These are phyloP conservation scores for Termitomyces sp. DNA, from an alignment of 768 basidiomycete species.

Conservation along the genomic window DNA sequence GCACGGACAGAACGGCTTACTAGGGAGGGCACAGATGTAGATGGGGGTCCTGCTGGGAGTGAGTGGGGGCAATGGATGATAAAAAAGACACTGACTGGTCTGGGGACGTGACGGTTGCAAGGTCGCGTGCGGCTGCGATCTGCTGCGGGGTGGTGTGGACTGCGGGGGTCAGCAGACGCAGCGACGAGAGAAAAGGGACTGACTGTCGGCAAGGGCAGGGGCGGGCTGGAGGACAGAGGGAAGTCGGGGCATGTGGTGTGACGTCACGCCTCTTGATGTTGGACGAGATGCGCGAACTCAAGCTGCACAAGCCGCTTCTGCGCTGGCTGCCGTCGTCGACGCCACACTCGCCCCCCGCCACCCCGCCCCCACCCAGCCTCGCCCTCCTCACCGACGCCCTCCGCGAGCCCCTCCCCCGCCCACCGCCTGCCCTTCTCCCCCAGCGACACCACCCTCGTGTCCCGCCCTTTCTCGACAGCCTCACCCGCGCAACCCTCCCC, in stretches of 20 bases:
- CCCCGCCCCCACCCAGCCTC: slow-evolving; percentile 40
- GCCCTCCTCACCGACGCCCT: slow-evolving; percentile 46
- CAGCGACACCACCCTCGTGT: slow-evolving; percentile 25
- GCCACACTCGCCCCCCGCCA: slow-evolving; percentile 31
- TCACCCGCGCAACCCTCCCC: slow-evolving; percentile 63
- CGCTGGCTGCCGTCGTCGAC: slow-evolving; percentile 9
- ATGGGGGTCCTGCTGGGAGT: slow-evolving; percentile 64
- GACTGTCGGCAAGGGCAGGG: slow-evolving; percentile 54
- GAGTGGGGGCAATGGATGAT: not conserved
- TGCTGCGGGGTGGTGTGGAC: slow-evolving; percentile 57
- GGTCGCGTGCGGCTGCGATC: slow-evolving; percentile 38
- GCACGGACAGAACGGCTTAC: slow-evolving; percentile 29
- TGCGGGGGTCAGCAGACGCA: slow-evolving; percentile 22
- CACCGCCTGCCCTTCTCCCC: slow-evolving; percentile 36
- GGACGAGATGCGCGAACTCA: slow-evolving; percentile 2
- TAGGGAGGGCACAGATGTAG: slow-evolving; percentile 70
- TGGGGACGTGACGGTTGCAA: slow-evolving; percentile 64
- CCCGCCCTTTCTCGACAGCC: slow-evolving; percentile 52
- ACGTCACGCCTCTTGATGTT: slow-evolving; percentile 28
- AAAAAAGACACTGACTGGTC: slow-evolving; percentile 41
- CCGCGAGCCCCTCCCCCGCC: slow-evolving; percentile 38
- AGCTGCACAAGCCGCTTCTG: not conserved
- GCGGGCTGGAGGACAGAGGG: slow-evolving; percentile 50
- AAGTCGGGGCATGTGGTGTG: slow-evolving; percentile 28
- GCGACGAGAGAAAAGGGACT: slow-evolving; percentile 16